Base-by-base conservation (phyloP, 1,139 yeast species). In the Lipomyces yarrowii region DNA sequence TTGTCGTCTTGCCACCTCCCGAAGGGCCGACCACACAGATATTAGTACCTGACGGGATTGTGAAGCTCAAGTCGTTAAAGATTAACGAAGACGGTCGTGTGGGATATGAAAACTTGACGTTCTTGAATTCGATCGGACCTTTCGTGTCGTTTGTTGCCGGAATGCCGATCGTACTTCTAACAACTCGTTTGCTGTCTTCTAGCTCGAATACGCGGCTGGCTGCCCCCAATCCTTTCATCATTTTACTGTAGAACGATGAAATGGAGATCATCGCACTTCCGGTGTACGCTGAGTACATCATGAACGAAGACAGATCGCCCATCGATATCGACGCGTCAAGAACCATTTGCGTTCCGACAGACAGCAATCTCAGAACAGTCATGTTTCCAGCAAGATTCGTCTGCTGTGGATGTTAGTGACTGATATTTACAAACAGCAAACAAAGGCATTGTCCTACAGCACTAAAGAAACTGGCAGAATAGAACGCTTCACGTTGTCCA, bases 181-280 rank as follows among this genome's bases (percentile, higher is more conserved):
- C 91, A 32, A 78, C 74, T 2, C 97, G 93, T 65, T 86, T 79
- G 76, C 88, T 84, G 71, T 92, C 97, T 61, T 89, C 84, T 60
- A 94, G 81, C 77, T 94, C 98, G 79, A 94, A 94, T 64, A 94
- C 81, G 70, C 99, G 84, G 63, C 96, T 90, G 0, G 98, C 96
- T 0, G 98, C 98, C 68, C 99, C 99, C 6, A 93, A 88, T 57
- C 98, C 98, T 79, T 93, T 94, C 96, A 94, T 93, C 69, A 93
- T 80, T 75, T 93, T 98, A 0, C 97, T 89, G 75, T 92, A 94
- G 75, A 93, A 93, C 68, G 89, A 89, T 0, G 97, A 93, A 56
- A 94, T 78, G 0, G 98, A 98, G 76, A 90, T 90, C 48, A 93
- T 91, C 0, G 98, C 90, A 64, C 88, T 83, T 2, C 98, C 98